These are phyloP conservation scores for Suhomyces panamericanus DNA, from an alignment of 1,139 yeast genomes.

Conservation along the genomic window DNA sequence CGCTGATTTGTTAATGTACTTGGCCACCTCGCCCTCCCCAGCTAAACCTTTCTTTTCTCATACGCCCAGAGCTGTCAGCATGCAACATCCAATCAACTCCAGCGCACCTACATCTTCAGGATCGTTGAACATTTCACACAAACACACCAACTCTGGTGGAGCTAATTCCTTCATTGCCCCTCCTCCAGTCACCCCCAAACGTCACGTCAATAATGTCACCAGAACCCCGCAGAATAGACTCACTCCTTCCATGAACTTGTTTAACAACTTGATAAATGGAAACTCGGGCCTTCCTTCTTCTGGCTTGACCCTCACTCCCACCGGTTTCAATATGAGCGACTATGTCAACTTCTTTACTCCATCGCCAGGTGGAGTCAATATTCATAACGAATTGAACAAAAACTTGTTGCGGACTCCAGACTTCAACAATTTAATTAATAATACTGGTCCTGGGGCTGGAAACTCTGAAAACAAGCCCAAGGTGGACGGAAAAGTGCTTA, in stretches of 20 bases:
- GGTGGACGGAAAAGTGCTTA: slow-evolving; percentile 48
- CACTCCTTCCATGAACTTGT: slow-evolving; percentile 44
- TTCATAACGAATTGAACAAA: slow-evolving; percentile 20
- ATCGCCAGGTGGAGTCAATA: slow-evolving; percentile 51
- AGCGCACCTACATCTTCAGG: slow-evolving; percentile 21
- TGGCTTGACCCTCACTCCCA: slow-evolving; percentile 53
- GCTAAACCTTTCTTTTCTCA: slow-evolving; percentile 44
- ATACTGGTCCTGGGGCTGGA: slow-evolving; percentile 3
- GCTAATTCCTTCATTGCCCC: slow-evolving; percentile 35
- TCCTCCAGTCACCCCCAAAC: slow-evolving; percentile 50
- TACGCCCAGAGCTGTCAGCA: slow-evolving; percentile 31
- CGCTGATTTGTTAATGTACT: slow-evolving; percentile 75
- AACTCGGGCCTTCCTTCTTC: slow-evolving; percentile 42
- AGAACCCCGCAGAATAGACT: slow-evolving; percentile 47
- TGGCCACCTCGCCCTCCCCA: slow-evolving; percentile 87
- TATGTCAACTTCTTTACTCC: slow-evolving; percentile 79
- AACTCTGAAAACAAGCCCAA: slow-evolving; percentile 19
- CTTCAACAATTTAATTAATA: slow-evolving; percentile 34
- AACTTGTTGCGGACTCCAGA: slow-evolving; percentile 46
- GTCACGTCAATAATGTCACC: slow-evolving; percentile 31
- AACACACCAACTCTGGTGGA: slow-evolving; percentile 11
- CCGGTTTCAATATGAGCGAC: slow-evolving; percentile 81
- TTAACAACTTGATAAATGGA: slow-evolving; percentile 26
- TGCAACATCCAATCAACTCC: slow-evolving; percentile 8
- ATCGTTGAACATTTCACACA: slow-evolving; percentile 13